Evolutionary conservation across 768 basidiomycete species (phyloP).

Genomic region (Xerocomellus chrysenteron): DNA sequence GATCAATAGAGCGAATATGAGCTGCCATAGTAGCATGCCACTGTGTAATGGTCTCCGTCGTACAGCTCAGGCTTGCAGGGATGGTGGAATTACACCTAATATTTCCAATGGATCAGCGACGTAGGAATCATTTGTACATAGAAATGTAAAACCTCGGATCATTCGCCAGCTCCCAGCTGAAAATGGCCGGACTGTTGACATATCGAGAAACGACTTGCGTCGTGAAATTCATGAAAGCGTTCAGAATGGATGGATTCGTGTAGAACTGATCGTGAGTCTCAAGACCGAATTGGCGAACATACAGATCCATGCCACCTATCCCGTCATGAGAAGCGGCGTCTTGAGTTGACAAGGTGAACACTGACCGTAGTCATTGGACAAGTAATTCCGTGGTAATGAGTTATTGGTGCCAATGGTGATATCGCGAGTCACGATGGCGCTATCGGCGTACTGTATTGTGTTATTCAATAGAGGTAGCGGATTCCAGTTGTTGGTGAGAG

Average conservation of each 20-base stretch:
- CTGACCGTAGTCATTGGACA: constrained; percentile 64
- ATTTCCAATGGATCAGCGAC: constrained; percentile 1
- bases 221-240: constrained; percentile 58
- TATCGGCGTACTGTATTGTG: not conserved
- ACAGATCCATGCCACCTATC: constrained; percentile 65
- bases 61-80: constrained; percentile 42
- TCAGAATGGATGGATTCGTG: constrained; percentile 46
- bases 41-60: constrained; percentile 49
- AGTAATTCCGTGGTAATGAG: constrained; percentile 46
- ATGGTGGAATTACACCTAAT: constrained; percentile 59
- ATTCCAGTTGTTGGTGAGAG: constrained; percentile 65
- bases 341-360: not conserved
- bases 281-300: constrained; percentile 49
- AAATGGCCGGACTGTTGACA: constrained; percentile 48
- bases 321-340: constrained; percentile 4
- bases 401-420: constrained; percentile 36
- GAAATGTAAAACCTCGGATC: constrained; percentile 50
- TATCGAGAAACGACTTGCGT: constrained; percentile 56
- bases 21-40: constrained; percentile 53
- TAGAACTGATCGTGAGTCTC: constrained; percentile 59
- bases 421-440: constrained; percentile 23
- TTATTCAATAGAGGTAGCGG: constrained; percentile 38
- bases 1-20: constrained; percentile 48
- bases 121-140: not conserved
- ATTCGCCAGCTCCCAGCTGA: constrained; percentile 64